Conservation (phyloP, 1,284 basidiomycete genomes). For the Mycosarcoma maydis region DNA sequence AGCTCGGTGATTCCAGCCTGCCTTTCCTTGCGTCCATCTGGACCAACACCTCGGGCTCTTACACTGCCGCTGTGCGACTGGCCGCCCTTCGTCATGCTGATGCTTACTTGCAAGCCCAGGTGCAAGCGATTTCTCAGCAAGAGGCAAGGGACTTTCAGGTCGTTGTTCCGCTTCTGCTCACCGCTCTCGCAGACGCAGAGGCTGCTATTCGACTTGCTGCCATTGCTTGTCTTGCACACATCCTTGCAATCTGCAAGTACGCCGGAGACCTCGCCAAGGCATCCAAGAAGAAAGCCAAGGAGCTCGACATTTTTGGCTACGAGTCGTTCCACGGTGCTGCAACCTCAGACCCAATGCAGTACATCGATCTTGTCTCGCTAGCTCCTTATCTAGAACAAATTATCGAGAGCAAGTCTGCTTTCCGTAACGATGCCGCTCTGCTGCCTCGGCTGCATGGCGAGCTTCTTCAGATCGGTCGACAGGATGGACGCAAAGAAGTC, state of each 20-base stretch:
- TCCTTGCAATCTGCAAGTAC: slow-evolving; percentile 68
- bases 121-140: slow-evolving; percentile 8
- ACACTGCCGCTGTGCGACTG: slow-evolving; percentile 71
- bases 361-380: slow-evolving; percentile 79
- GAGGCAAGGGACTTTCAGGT: slow-evolving; percentile 79
- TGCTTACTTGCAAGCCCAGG: slow-evolving; percentile 70
- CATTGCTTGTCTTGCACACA: slow-evolving; percentile 73
- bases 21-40: slow-evolving; percentile 81
- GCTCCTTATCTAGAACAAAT: slow-evolving; percentile 74
- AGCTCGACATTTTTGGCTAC: slow-evolving; percentile 78
- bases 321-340: slow-evolving; percentile 81
- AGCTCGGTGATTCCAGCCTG: slow-evolving; percentile 77
- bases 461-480: slow-evolving; percentile 70
- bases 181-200: slow-evolving; percentile 73
- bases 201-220: slow-evolving; percentile 74
- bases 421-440: slow-evolving; percentile 77
- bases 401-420: slow-evolving; percentile 68
- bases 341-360: slow-evolving; percentile 74
- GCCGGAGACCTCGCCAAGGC: slow-evolving; percentile 59
- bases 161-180: slow-evolving; percentile 79
- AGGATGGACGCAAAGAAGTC: slow-evolving; percentile 74
- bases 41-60: slow-evolving; percentile 64
- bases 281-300: slow-evolving; percentile 32
- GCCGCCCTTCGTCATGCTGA: slow-evolving; percentile 82
- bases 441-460: slow-evolving; percentile 75